phyloP scores from a whole-genome alignment of 2,329 filamentous ascomycete genomes.

The Fusarium tricinctum region DNA sequence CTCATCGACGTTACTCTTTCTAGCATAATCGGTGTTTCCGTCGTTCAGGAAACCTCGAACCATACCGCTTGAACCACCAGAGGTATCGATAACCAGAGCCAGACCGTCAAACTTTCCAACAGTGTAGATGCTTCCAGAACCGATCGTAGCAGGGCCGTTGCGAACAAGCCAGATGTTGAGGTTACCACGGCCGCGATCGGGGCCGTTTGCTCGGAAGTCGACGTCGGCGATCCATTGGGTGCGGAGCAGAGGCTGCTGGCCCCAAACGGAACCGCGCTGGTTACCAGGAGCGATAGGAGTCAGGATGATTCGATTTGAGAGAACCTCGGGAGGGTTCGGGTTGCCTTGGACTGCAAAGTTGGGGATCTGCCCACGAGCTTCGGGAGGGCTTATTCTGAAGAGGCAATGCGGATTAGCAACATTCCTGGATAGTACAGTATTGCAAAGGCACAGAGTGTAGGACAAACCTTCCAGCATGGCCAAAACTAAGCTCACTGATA shows the following conservation, averaged over 20 bases:
- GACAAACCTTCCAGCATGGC: constrained; percentile 73
- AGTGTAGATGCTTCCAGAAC: constrained; percentile 85
- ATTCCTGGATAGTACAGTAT: constrained; percentile 1
- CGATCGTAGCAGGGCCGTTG: constrained; percentile 74
- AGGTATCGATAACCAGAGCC: constrained; percentile 86
- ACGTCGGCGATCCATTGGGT: constrained; percentile 86
- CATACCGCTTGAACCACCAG: constrained; percentile 82
- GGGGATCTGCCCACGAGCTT: constrained; percentile 63
- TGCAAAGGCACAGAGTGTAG: constrained; percentile 5
- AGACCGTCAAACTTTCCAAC: constrained; percentile 90
- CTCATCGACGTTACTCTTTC: constrained; percentile 80
- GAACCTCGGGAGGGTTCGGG: constrained; percentile 70
- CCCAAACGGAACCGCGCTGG: constrained; percentile 86
- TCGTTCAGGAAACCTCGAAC: constrained; percentile 96
- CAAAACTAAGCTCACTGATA: constrained; percentile 83
- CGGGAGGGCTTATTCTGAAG: constrained; percentile 74
- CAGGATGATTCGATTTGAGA: constrained; percentile 92
- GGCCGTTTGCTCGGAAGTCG: constrained; percentile 88
- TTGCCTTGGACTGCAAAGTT: constrained; percentile 69
- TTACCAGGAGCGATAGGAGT: constrained; percentile 91
- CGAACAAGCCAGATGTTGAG: constrained; percentile 93
- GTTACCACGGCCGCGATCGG: constrained; percentile 88
- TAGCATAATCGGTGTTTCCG: constrained; percentile 82
- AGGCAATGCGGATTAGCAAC: constrained; percentile 27
- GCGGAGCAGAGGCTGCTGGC: constrained; percentile 72